Base-by-base conservation (phyloP, 805 yeast species). In the Candida orba region DNA sequence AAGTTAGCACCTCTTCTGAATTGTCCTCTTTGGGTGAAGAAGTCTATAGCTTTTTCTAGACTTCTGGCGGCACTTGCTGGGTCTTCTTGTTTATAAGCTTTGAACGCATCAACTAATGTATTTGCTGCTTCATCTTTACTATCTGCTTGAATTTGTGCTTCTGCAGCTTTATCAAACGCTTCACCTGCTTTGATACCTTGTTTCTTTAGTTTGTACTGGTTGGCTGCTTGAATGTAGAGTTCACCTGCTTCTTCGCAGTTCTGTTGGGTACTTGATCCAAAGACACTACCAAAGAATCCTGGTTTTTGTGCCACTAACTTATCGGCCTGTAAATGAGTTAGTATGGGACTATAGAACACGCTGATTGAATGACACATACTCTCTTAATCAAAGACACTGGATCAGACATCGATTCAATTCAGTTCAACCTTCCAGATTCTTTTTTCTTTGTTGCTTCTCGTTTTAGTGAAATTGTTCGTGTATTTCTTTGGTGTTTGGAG, bases 1-100 rank as follows among this genome's bases (percentile, higher is more conserved):
- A 84, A 90, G 59, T 88, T 88, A 12, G 99, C 99, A 22, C 95
- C 96, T 62, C 98, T 75, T 62, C 99, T 79, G 67, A 93, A 93
- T 63, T 91, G 96, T 12, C 99, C 99, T 53, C 86, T 79, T 49
- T 79, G 73, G 2, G 95, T 88, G 63, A 90, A 91, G 59, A 87
- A 73, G 49, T 78, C 81, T 47, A 91, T 81, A 1, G 98, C 96
- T 53, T 75, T 75, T 45, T 76, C 74, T 49, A 93, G 70, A 6
- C 87, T 79, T 41, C 81, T 74, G 4, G 89, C 95, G 8, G 95
- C 95, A 41, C 78, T 84, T 10, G 68, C 69, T 4, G 89, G 93
- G 31, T 83, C 80, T 43, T 79, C 83, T 36, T 78, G 72, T 56
- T 84, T 81, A 66, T 76, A 93, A 31, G 90, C 78, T 59, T 93